Evolutionary conservation across 495 filamentous ascomycete species (phyloP).

Genomic region (Neurospora sp.): DNA sequence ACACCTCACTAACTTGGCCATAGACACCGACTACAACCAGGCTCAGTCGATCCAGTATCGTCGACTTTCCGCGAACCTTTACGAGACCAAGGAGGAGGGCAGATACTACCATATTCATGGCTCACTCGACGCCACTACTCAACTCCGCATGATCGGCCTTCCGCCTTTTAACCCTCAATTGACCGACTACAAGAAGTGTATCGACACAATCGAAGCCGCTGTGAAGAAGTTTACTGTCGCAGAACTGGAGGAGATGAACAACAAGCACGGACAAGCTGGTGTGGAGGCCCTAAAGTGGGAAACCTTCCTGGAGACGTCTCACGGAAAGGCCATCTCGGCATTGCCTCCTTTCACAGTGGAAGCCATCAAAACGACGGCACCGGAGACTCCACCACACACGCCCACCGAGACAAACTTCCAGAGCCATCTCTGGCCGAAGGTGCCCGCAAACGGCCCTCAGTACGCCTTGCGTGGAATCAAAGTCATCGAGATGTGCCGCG

Average conservation of each 20-base stretch:
- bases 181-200: slow-evolving; percentile 55
- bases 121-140: slow-evolving; percentile 58
- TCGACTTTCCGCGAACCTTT: slow-evolving; percentile 65
- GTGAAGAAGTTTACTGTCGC: slow-evolving; percentile 51
- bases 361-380: slow-evolving; percentile 4
- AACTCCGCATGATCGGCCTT: slow-evolving; percentile 62
- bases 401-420: slow-evolving; percentile 13
- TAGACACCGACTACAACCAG: slow-evolving; percentile 60
- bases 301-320: slow-evolving; percentile 50
- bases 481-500: slow-evolving; percentile 60
- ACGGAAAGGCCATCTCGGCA: slow-evolving; percentile 33
- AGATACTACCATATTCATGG: slow-evolving; percentile 74
- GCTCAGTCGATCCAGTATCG: slow-evolving; percentile 67
- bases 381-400: slow-evolving; percentile 48
- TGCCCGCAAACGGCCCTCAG: slow-evolving; percentile 22
- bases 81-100: slow-evolving; percentile 52
- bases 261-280: slow-evolving; percentile 52
- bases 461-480: slow-evolving; percentile 44
- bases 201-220: slow-evolving; percentile 55
- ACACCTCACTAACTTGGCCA: not conserved
- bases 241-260: slow-evolving; percentile 58
- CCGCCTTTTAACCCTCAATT: slow-evolving; percentile 51
- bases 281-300: slow-evolving; percentile 54
- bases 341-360: slow-evolving; percentile 18
- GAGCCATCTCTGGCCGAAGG: slow-evolving; percentile 2